Percentiles rank a stretch among this genome's conserved stretches.
Evolutionary conservation across 306 rosid genomes (phyloP).

Genomic region (Quercus cerris): DNA sequence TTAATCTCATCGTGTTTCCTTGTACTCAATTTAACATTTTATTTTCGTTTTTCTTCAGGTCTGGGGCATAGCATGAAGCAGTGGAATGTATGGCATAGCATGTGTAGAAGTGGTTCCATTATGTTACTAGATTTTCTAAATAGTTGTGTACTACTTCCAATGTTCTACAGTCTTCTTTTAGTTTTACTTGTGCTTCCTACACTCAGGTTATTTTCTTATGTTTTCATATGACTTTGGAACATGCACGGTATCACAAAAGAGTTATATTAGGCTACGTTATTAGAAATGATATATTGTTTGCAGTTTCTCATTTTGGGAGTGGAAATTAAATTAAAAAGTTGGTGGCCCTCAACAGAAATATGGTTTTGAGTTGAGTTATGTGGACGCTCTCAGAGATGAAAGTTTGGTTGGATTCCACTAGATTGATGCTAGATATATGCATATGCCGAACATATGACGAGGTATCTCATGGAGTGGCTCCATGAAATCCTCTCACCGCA

Average conservation of each 20-base stretch:
- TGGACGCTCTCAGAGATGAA: too few species aligned
- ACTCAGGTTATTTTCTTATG: background rate
- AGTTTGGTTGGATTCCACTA: too few species aligned
- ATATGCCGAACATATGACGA: too few species aligned
- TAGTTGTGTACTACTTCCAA: slow-evolving; percentile 9
- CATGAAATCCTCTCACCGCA: too few species aligned
- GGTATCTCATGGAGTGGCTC: too few species aligned
- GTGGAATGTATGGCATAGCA: slow-evolving; percentile 10
- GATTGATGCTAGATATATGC: too few species aligned
- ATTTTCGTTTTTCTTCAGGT: background rate
- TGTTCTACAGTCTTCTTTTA: background rate
- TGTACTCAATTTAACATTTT: background rate
- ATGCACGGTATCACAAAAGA: background rate
- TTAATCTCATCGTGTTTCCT: background rate
- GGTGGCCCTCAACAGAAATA: too few species aligned
- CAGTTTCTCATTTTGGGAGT: background rate
- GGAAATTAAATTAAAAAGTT: too few species aligned
- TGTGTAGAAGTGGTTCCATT: slow-evolving; percentile 12
- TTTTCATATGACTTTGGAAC: background rate
- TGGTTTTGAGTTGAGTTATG: too few species aligned
- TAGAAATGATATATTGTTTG: background rate
- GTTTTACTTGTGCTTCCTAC: background rate
- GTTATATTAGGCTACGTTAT: background rate
- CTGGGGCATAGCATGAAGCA: slow-evolving; percentile 4
- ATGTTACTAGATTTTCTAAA: slow-evolving; percentile 15